Base-by-base conservation (phyloP, 2,329 filamentous ascomycete species). In the Exophiala bonariae region DNA sequence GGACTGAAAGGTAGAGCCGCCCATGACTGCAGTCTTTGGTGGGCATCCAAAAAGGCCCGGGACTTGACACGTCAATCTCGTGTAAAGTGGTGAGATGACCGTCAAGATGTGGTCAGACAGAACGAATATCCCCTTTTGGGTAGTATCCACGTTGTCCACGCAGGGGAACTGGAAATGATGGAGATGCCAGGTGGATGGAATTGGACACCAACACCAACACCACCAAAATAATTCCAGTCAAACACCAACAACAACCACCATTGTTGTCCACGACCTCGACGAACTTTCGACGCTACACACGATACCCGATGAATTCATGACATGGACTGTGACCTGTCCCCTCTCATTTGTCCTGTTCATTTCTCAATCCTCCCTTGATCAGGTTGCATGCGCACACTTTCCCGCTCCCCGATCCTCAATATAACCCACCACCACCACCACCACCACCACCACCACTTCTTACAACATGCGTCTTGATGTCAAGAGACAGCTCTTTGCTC, bases 401-500 rank as follows among this genome's bases (percentile, higher is more conserved):
- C n/a, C n/a, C n/a, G n/a, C 22, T n/a, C 18, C 47, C 43, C 30
- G 16, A 41, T 38, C 38, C 26, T 13, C 14, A 31, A 20, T 36
- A 31, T 26, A 28, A n/a, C 40, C 33, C 16, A 44, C 18, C 36
- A 23, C 6, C 23, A 35, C 35, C 40, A n/a, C 33, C 16, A 44
- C 18, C 36, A 23, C 6, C 23, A 35, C 35, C 40, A n/a, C 33
- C 16, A 44, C 18, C 36, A 23, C 6, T 11, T 30, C 35, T 35
- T 23, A 44, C 38, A 40, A 22, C 45, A 59, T 59, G 57, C 52
- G 57, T 38, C 44, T 59, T 23, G 57, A 59, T 44, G 57, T 59
- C 22, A 59, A 59, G 51, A 46, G 56, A 46, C 44, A 54, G 34
- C 54, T 56, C 28, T 54, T 56, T 45, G 53, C 52, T 41, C 52